Conservation (phyloP, 2,329 filamentous ascomycete species). For the Cercospora canescens region DNA sequence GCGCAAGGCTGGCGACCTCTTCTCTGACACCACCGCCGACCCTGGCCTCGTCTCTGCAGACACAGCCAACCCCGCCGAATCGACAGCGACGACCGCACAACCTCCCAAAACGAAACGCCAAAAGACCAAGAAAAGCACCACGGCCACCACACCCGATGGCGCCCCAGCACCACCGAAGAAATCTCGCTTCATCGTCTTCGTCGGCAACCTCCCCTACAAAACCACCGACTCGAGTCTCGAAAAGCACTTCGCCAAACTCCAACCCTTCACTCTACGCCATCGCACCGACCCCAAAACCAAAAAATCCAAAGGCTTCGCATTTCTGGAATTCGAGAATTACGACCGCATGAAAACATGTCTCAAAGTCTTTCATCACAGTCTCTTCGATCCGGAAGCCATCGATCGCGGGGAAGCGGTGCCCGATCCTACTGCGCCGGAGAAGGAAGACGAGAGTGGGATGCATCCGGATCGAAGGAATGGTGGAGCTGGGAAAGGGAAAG, state of each 20-base stretch:
- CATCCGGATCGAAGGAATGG: slow-evolving; percentile 9
- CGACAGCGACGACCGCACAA: slow-evolving; percentile 15
- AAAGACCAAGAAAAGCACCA: not conserved
- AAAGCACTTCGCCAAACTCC: slow-evolving; percentile 75
- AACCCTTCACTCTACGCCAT: slow-evolving; percentile 70
- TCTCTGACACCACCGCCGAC: slow-evolving; percentile 11
- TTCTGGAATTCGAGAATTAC: slow-evolving; percentile 84
- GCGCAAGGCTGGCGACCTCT: slow-evolving; percentile 12
- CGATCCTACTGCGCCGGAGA: slow-evolving; percentile 14
- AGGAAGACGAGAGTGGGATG: not conserved
- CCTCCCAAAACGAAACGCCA: slow-evolving; percentile 24
- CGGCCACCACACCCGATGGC: slow-evolving; percentile 6
- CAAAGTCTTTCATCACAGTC: slow-evolving; percentile 84
- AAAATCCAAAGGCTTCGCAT: slow-evolving; percentile 75
- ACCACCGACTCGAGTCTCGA: slow-evolving; percentile 70
- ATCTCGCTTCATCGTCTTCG: slow-evolving; percentile 73
- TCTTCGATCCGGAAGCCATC: slow-evolving; percentile 56
- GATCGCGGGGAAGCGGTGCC: slow-evolving; percentile 11
- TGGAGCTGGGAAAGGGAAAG: slow-evolving; percentile 26
- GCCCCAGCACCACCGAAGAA: slow-evolving; percentile 37
- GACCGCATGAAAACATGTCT: slow-evolving; percentile 92
- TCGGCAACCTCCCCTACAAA: slow-evolving; percentile 86
- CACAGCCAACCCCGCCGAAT: slow-evolving; percentile 23
- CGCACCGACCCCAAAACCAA: slow-evolving; percentile 66
- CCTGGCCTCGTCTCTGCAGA: not conserved